Conservation (phyloP, 306 rosid species). For the Astragalus glycyphyllos region DNA sequence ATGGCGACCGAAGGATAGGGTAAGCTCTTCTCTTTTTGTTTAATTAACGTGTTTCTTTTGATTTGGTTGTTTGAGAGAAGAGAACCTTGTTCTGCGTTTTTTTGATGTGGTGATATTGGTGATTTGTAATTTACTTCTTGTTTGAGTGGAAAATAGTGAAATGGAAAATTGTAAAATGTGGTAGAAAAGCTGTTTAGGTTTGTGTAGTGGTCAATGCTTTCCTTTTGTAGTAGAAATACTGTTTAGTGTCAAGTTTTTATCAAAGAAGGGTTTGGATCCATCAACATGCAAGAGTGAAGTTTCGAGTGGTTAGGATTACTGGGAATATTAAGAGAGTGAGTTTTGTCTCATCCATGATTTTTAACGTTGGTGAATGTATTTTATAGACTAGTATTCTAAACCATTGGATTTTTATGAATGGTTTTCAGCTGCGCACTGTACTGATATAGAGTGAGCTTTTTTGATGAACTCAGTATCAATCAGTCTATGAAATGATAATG, state of each 20-base stretch:
- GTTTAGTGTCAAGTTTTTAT: conserved; percentile 21
- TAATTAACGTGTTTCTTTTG: not conserved
- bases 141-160: not conserved
- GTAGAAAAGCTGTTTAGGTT: conserved; percentile 7
- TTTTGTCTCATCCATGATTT: not conserved
- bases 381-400: not conserved
- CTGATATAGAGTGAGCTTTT: not conserved
- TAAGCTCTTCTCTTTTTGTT: conserved; percentile 44
- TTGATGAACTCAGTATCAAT: conserved; percentile 1
- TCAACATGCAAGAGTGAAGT: not conserved
- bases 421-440: not conserved
- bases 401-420: conserved; percentile 5
- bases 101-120: not conserved
- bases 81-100: not conserved
- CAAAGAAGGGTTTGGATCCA: conserved; percentile 25
- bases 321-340: conserved; percentile 5
- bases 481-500: not conserved
- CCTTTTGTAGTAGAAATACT: conserved; percentile 3
- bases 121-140: not conserved
- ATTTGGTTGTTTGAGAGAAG: conserved; percentile 9
- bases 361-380: not conserved
- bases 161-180: not conserved
- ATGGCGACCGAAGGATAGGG: conserved; percentile 96
- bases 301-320: not conserved
- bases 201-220: conserved; percentile 14